Conservation (phyloP, 1,284 basidiomycete genomes). For the Tilletia horrida region DNA sequence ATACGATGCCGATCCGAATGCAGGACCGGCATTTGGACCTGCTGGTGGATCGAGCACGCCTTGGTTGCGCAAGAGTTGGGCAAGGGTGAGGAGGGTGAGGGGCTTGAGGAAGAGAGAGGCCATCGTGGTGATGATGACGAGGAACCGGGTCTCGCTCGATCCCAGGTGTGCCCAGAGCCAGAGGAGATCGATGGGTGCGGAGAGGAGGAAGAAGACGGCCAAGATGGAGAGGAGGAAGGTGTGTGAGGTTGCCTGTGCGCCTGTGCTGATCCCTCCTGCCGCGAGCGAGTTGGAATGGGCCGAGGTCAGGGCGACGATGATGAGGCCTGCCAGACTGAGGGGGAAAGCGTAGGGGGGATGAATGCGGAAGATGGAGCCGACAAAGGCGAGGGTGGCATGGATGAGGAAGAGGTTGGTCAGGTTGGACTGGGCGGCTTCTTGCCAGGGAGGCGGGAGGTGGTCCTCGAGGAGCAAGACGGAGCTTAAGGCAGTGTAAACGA, state of each 20-base stretch:
- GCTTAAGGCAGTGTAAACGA: not conserved
- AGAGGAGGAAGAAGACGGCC: not conserved
- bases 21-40: not conserved
- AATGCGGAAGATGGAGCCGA: conserved; percentile 3
- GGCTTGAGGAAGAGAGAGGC: conserved; percentile 12
- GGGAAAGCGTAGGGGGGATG: not conserved
- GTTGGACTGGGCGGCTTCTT: not conserved
- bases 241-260: not conserved
- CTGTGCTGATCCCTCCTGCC: not conserved
- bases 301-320: not conserved
- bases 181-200: conserved; percentile 1
- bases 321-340: not conserved
- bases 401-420: not conserved
- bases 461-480: not conserved
- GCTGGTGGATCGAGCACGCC: not conserved
- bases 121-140: conserved; percentile 6
- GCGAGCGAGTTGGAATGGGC: not conserved
- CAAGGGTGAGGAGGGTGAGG: conserved; percentile 2
- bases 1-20: not conserved
- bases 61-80: not conserved
- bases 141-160: not conserved
- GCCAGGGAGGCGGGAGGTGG: not conserved
- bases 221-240: conserved; percentile 1
- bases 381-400: conserved; percentile 2
- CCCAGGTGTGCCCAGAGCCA: conserved; percentile 6